Evolutionary conservation across 2,329 filamentous ascomycete species (phyloP), one percentile per base, ranked within the genome.

Genomic region (Polytolypa hystricis): DNA sequence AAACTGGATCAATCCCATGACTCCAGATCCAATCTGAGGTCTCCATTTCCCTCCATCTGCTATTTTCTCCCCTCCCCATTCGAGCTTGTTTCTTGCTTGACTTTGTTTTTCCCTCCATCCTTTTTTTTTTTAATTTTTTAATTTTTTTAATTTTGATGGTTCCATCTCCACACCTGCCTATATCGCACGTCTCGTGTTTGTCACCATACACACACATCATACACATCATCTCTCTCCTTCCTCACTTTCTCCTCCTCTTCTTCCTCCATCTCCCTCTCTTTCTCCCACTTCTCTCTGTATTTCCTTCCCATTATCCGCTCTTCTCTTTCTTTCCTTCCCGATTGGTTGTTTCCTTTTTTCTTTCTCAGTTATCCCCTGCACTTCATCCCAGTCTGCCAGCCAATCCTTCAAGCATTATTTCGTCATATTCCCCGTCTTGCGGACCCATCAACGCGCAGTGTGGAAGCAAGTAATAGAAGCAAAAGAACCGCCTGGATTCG

Each of bases 91-190:
- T 25, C 7, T 33, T 49, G 41, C 41, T 33, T 21, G 32, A 35
- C 16, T 31, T 29, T 29, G 12, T 39, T 38, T 30, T 40, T 25
- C 38, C 36, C 41, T 39, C 38, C 38, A 36, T 42, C 41, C 43
- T 41, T 44, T 42, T 43, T 45, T 47, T 45, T 42, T 49, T 45
- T 41, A 49, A n/a, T n/a, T n/a, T n/a, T n/a, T n/a, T n/a, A n/a
- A 47, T 52, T 50, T 29, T 20, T 25, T 25, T n/a, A 25, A 7
- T n/a, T 25, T n/a, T 17, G 27, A 14, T 7, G 35, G 33, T 12
- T 17, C 28, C 28, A 30, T 12, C 12, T 7, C 9, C 12, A 30
- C 9, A n/a, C n/a, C n/a, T n/a, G n/a, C n/a, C n/a, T n/a, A n/a
- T n/a, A n/a, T n/a, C n/a, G n/a, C n/a, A n/a, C n/a, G n/a, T n/a